These are phyloP conservation scores for Candida mattraensis DNA, from an alignment of 805 yeast genomes.

Conservation along the genomic window DNA sequence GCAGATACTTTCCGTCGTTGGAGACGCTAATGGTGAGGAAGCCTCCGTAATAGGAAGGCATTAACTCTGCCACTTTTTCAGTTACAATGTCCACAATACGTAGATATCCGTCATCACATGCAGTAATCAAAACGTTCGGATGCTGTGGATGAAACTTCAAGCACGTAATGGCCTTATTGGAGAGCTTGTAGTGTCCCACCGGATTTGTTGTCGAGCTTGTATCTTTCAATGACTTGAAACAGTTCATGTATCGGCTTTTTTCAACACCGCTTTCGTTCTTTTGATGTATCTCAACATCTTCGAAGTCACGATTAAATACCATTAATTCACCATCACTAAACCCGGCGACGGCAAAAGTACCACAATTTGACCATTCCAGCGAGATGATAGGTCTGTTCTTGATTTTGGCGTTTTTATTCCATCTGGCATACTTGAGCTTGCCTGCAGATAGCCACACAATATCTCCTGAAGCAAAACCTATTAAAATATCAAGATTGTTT, in stretches of 20 bases:
- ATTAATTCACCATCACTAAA: slow-evolving; percentile 62
- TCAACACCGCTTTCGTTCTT: slow-evolving; percentile 17
- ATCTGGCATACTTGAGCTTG: slow-evolving; percentile 46
- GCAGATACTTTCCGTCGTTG: slow-evolving; percentile 46
- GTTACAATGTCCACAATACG: slow-evolving; percentile 51
- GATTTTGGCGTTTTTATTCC: slow-evolving; percentile 50
- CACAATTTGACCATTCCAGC: slow-evolving; percentile 48
- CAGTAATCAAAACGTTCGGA: slow-evolving; percentile 44
- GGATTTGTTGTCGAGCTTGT: slow-evolving; percentile 34
- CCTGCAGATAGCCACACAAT: slow-evolving; percentile 59
- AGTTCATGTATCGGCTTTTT: slow-evolving; percentile 37
- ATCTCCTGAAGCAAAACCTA: slow-evolving; percentile 72
- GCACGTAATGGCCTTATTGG: slow-evolving; percentile 56
- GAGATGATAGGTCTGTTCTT: slow-evolving; percentile 44
- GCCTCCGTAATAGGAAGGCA: slow-evolving; percentile 69
- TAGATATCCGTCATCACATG: slow-evolving; percentile 65
- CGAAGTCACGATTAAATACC: slow-evolving; percentile 50
- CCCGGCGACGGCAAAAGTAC: slow-evolving; percentile 53
- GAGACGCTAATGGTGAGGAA: slow-evolving; percentile 49
- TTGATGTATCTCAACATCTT: slow-evolving; percentile 40
- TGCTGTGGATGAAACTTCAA: slow-evolving; percentile 43
- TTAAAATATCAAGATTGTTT: slow-evolving; percentile 46
- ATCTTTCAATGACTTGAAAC: slow-evolving; percentile 16
- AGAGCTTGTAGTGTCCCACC: slow-evolving; percentile 62
- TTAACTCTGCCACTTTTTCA: slow-evolving; percentile 49